Evolutionary conservation across 305 asterid genomes (phyloP), one percentile per base, ranked within the genome.

Genomic region (Rubia occidens): DNA sequence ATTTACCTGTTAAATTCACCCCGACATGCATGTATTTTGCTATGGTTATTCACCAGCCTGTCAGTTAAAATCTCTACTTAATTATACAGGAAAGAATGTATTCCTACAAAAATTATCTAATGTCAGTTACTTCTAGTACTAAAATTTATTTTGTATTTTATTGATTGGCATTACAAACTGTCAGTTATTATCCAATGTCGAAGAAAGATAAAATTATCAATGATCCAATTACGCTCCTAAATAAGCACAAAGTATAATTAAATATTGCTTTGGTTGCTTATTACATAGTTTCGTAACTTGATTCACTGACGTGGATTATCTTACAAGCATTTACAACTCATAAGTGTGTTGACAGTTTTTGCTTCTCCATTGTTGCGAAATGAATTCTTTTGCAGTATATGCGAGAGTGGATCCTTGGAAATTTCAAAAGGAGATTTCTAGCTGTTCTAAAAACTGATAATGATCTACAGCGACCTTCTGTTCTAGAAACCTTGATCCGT

Each of bases 351-450:
- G 5, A 49, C 39, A 18, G 39, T 26, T 6, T 37, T 37, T 40
- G 45, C 56, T 37, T 20, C 49, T 45, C 43, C 32, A 6, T 70
- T 20, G 49, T 71, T 43, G 37, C 65, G 18, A 37, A 47, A 13
- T 68, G n/a, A 14, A 63, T 67, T 65, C 6, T 66, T 1, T 75
- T 85, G 87, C 95, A 95, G 98, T 95, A 95, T 79, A 95, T 95
- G 99, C 87, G 98, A 85, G 99, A 91, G 55, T 95, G 99, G 80
- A 86, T 95, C 80, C 95, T 91, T 2, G 99, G 90, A 71, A 95
- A 95, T 79, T 95, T 95, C 85, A 89, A 85, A 76, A 84, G 96
- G 85, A 84, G 99, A 76, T 83, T 95, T 82, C 88, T 89, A 75
- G 81, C 96, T 37, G 95, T 95, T 77, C 85, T 91, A 75, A 95